phyloP scores from a whole-genome alignment of 305 asterid genomes.

The Fraxinus xanthoxyloides region DNA sequence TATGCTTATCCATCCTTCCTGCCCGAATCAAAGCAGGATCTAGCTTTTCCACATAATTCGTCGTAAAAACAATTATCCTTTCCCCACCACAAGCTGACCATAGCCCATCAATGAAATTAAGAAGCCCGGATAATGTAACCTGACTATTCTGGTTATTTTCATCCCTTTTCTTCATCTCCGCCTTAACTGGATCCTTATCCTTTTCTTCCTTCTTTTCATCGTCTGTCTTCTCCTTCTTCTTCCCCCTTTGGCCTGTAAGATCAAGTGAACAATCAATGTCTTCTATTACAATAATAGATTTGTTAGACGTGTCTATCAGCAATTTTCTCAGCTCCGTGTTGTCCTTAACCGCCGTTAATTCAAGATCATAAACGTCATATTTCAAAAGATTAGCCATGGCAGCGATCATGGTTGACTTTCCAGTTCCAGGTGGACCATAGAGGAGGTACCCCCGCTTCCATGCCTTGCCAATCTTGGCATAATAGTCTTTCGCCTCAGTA shows the following conservation, averaged over 20 bases:
- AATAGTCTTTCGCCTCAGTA: slow-evolving; percentile 38
- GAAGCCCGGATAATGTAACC: slow-evolving; percentile 55
- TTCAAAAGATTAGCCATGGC: slow-evolving; percentile 56
- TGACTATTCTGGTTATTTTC: slow-evolving; percentile 34
- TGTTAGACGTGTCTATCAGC: slow-evolving; percentile 39
- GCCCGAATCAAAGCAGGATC: slow-evolving; percentile 55
- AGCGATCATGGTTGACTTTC: slow-evolving; percentile 57
- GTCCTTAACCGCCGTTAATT: slow-evolving; percentile 45
- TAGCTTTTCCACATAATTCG: slow-evolving; percentile 45
- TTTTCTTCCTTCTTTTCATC: slow-evolving; percentile 16
- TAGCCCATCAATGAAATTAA: slow-evolving; percentile 58
- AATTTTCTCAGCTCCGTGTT: slow-evolving; percentile 44
- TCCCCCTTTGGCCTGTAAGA: slow-evolving; percentile 49
- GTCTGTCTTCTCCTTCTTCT: neutral
- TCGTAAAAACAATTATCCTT: slow-evolving; percentile 50
- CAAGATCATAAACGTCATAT: slow-evolving; percentile 53
- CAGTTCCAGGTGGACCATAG: slow-evolving; percentile 52
- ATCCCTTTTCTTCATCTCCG: slow-evolving; percentile 20
- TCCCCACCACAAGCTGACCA: slow-evolving; percentile 62
- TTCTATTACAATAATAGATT: slow-evolving; percentile 51
- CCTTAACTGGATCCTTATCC: neutral
- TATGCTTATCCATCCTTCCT: slow-evolving; percentile 64
- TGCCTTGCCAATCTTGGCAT: slow-evolving; percentile 49
- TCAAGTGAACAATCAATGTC: slow-evolving; percentile 56
- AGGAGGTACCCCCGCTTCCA: slow-evolving; percentile 65